Conservation (phyloP, 2,329 filamentous ascomycete species). For the Fonsecaea monophora region DNA sequence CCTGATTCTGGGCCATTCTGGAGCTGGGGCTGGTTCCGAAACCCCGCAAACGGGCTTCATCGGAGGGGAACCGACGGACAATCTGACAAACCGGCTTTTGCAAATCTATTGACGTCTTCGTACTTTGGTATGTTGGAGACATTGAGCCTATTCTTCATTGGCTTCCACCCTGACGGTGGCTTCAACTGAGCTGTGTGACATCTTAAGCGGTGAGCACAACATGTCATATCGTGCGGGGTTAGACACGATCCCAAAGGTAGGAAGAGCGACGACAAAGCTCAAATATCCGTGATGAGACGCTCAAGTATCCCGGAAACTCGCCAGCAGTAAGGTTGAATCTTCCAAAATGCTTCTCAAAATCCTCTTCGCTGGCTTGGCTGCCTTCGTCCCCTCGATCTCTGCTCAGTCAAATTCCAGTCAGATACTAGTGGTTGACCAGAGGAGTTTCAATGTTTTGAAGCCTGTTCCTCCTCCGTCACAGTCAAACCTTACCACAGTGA, state of each 20-base stretch:
- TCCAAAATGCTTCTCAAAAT: conserved; percentile 25
- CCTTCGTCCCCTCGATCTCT: conserved; percentile 1
- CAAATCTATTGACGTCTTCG: background rate
- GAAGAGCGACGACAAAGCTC: conserved; percentile 9
- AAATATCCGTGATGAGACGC: conserved; percentile 13
- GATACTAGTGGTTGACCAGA: conserved; percentile 55
- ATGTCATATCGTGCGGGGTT: conserved; percentile 14
- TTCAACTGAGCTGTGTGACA: background rate
- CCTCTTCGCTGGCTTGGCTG: conserved; percentile 21
- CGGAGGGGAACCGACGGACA: conserved; percentile 5
- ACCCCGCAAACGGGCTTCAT: conserved; percentile 4
- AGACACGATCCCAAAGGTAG: background rate
- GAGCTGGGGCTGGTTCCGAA: background rate
- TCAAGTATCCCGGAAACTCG: background rate
- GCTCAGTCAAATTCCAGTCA: conserved; percentile 43
- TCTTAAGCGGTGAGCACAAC: conserved; percentile 8
- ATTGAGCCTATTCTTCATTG: background rate
- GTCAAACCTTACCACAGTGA: conserved; percentile 45
- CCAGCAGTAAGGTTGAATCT: background rate
- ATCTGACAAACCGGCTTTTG: background rate
- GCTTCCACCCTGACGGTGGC: background rate
- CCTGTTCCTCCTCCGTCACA: conserved; percentile 48
- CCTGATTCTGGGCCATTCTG: background rate
- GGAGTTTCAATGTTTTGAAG: conserved; percentile 53
- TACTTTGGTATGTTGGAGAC: background rate